phyloP scores from a whole-genome alignment of 202 grass and related monocot genomes.

The Elaeis oleifera region DNA sequence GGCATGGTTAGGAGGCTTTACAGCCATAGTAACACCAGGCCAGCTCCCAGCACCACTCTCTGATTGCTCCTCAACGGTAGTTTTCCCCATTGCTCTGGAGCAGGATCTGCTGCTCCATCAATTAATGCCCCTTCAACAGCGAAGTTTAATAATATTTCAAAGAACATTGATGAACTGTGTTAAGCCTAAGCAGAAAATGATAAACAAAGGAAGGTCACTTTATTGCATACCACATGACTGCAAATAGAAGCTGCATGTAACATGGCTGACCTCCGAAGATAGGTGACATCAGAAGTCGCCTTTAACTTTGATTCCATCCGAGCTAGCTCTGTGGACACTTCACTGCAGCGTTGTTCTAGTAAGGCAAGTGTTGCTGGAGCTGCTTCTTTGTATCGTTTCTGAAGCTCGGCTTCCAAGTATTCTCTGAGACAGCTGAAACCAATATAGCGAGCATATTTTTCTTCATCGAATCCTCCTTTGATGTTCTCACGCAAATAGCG shows the following conservation, averaged over 20 bases:
- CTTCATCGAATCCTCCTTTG: constrained; percentile 83
- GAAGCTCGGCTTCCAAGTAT: constrained; percentile 83
- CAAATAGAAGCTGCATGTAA: constrained; percentile 82
- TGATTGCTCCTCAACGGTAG: constrained; percentile 67
- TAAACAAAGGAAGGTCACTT: neutral
- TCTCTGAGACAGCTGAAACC: constrained; percentile 70
- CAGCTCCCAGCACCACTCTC: constrained; percentile 83
- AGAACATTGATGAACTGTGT: too few relatives aligned
- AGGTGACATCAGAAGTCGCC: constrained; percentile 78
- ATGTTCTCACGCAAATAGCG: constrained; percentile 68
- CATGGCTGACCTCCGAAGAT: constrained; percentile 84
- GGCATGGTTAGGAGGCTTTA: constrained; percentile 68
- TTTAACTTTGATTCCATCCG: constrained; percentile 73
- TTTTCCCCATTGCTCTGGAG: constrained; percentile 94
- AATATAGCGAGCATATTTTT: constrained; percentile 72
- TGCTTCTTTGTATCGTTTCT: constrained; percentile 94
- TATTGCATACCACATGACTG: constrained; percentile 62
- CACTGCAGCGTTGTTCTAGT: constrained; percentile 74
- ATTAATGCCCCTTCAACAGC: constrained; percentile 52
- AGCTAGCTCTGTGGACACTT: constrained; percentile 64
- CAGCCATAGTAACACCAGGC: constrained; percentile 60
- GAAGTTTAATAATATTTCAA: neutral
- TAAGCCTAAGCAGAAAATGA: neutral
- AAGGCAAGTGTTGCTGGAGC: constrained; percentile 80
- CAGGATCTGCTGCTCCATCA: constrained; percentile 90